A percentile compares a stretch with the other conserved stretches of the same genome.
These are phyloP conservation scores for Tolypocladium paradoxum DNA, from an alignment of 2,329 filamentous ascomycete species.

Conservation along the genomic window DNA sequence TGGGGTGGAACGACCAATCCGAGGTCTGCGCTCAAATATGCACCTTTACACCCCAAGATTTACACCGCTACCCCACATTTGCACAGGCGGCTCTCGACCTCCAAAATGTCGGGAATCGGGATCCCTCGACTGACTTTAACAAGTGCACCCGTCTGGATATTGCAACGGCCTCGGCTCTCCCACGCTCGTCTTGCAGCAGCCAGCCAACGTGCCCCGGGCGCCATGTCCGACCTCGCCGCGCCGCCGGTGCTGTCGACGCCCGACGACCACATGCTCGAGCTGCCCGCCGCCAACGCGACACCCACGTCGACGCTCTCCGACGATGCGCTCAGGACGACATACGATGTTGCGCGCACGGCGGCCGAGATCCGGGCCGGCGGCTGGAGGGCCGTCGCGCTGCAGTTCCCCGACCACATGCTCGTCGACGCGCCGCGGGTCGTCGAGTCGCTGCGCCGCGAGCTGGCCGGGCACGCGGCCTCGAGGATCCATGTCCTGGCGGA, in stretches of 20 bases:
- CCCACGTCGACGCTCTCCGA: slow-evolving; percentile 33
- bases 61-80: background rate
- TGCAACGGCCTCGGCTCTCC: background rate
- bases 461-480: slow-evolving; percentile 9
- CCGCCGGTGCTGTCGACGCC: slow-evolving; percentile 55
- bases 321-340: slow-evolving; percentile 63
- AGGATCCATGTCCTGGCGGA: slow-evolving; percentile 79
- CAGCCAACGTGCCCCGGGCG: background rate
- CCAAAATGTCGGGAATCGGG: background rate
- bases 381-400: slow-evolving; percentile 75
- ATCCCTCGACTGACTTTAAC: background rate
- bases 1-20: too few species aligned
- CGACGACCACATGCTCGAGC: slow-evolving; percentile 47
- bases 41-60: background rate
- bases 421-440: slow-evolving; percentile 74
- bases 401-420: slow-evolving; percentile 92
- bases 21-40: background rate
- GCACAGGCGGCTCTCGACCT: background rate
- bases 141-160: too few species aligned
- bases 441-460: slow-evolving; percentile 32
- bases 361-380: slow-evolving; percentile 59
- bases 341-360: slow-evolving; percentile 77
- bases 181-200: background rate
- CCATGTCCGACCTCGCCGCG: slow-evolving; percentile 38
- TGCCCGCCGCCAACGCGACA: slow-evolving; percentile 28